Percentiles rank a stretch among this genome's conserved stretches.
These are phyloP conservation scores for Pyrenochaeta sp. DNA, from an alignment of 2,329 filamentous ascomycete species.

Conservation along the genomic window DNA sequence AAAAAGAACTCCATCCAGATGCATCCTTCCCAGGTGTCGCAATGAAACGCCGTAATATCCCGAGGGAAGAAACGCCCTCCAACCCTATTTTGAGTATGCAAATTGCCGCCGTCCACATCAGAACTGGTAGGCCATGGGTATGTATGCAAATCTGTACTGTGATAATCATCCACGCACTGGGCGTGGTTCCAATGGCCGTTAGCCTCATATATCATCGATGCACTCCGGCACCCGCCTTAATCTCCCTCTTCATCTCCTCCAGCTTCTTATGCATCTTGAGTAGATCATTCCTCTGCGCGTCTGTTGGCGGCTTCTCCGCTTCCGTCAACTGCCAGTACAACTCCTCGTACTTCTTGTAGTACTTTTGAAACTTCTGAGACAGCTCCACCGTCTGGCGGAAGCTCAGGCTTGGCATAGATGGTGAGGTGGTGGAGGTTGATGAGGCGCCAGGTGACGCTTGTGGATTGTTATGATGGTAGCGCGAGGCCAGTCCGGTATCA, in stretches of 20 bases:
- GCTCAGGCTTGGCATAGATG: conserved; percentile 45
- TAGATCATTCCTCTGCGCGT: conserved; percentile 61
- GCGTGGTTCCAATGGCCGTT: conserved; percentile 12
- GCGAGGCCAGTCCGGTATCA: conserved; percentile 46
- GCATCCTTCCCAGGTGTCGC: conserved; percentile 11
- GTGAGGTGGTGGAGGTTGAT: conserved; percentile 45
- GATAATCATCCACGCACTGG: conserved; percentile 16
- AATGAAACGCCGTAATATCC: conserved; percentile 11
- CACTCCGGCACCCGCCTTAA: conserved; percentile 51
- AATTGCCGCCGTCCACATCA: conserved; percentile 18
- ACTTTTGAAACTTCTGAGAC: conserved; percentile 63
- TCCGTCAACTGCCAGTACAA: conserved; percentile 60
- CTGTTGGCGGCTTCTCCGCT: conserved; percentile 53
- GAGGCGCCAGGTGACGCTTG: conserved; percentile 46
- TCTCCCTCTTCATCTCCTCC: conserved; percentile 66
- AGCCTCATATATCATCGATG: conserved; percentile 28
- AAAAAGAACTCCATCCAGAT: conserved; percentile 22
- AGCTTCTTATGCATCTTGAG: conserved; percentile 63
- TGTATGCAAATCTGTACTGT: conserved; percentile 29
- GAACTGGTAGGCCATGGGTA: conserved; percentile 26
- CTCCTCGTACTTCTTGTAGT: conserved; percentile 66
- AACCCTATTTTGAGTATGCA: conserved; percentile 30
- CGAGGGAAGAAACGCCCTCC: conserved; percentile 7
- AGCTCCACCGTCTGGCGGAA: conserved; percentile 57
- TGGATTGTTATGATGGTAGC: conserved; percentile 44